A percentile compares a stretch with the other conserved stretches of the same genome.
Conservation (phyloP, 805 yeast species). For the Yarrowia yakushimensis region DNA sequence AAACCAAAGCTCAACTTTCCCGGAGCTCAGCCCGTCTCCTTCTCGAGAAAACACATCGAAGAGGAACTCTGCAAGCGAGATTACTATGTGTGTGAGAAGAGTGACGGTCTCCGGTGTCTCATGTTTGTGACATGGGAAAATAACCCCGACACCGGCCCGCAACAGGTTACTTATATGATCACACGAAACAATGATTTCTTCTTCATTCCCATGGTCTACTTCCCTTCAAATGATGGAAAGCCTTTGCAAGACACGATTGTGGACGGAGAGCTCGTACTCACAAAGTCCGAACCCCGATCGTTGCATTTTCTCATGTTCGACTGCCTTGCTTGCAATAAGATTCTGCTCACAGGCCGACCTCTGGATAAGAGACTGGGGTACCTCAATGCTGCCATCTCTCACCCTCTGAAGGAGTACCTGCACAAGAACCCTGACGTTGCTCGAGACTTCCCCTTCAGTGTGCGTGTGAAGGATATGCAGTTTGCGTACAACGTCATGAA, state of each 20-base stretch:
- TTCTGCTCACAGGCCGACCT: conserved; percentile 62
- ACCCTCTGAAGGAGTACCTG: conserved; percentile 75
- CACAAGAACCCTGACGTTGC: conserved; percentile 68
- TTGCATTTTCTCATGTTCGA: conserved; percentile 81
- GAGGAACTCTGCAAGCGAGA: conserved; percentile 65
- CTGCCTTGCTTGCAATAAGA: conserved; percentile 73
- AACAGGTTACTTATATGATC: conserved; percentile 84
- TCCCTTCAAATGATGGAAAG: conserved; percentile 57
- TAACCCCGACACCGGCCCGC: conserved; percentile 40
- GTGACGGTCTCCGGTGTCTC: conserved; percentile 87
- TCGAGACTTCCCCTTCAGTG: conserved; percentile 74
- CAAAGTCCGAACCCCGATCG: conserved; percentile 44
- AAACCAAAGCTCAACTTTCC: conserved; percentile 63
- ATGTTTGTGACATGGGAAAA: conserved; percentile 57
- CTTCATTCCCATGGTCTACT: conserved; percentile 72
- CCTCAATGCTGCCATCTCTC: conserved; percentile 72
- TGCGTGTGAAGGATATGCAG: conserved; percentile 85
- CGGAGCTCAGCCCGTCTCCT: conserved; percentile 94
- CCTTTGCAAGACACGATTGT: conserved; percentile 84
- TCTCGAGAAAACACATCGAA: conserved; percentile 66
- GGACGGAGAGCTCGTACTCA: conserved; percentile 87
- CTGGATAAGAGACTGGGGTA: conserved; percentile 83
- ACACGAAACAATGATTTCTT: conserved; percentile 86
- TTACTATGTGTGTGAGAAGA: conserved; percentile 91
- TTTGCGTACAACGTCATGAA: conserved; percentile 72